Base-by-base conservation (phyloP, 257 asterid genomes). In the Misopates orontium region DNA sequence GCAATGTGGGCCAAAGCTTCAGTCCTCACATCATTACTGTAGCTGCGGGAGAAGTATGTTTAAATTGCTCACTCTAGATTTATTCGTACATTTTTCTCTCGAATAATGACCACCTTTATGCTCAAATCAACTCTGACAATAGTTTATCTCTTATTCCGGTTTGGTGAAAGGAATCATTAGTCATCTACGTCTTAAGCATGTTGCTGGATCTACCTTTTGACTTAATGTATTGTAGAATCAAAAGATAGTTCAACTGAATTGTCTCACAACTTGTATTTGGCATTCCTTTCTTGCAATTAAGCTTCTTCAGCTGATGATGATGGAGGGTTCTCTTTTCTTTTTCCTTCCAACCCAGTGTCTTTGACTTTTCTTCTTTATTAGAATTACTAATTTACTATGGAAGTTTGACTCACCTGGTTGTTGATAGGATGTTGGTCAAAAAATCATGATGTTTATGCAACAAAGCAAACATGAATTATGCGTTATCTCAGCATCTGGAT, bases 21-120 rank as follows among this genome's bases (percentile, higher is more conserved):
- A 73, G 75, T 15, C 85, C 85, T 47, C 84, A 84, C 54, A 72
- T 84, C 60, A 75, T 84, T 52, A 62, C 64, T n/a, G 87, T 82
- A 63, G 71, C 80, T 65, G 73, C 85, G 44, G 90, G 90, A 71
- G 90, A 84, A 50, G 90, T 84, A 84, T 72, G 84, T 64, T 28
- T 17, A 54, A 44, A 44, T 21, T 57, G 13, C 9, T 21, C 17
- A n/a, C 25, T 51, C 42, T 57, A 23, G 15, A 42, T 9, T 54
- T 21, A 56, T 49, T 22, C 45, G 32, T 21, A 20, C 25, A 44
- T 16, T 39, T 20, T 22, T n/a, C 17, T 22, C 36, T 53, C 10
- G 36, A 22, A 20, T 22, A 36, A 36, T 6, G 36, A 36, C 42
- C 42, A 36, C 4, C 42, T 36, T 28, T 36, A 1, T 36, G 42